Conservation (phyloP, 345 rosid genomes). For the Turnera subulata region DNA sequence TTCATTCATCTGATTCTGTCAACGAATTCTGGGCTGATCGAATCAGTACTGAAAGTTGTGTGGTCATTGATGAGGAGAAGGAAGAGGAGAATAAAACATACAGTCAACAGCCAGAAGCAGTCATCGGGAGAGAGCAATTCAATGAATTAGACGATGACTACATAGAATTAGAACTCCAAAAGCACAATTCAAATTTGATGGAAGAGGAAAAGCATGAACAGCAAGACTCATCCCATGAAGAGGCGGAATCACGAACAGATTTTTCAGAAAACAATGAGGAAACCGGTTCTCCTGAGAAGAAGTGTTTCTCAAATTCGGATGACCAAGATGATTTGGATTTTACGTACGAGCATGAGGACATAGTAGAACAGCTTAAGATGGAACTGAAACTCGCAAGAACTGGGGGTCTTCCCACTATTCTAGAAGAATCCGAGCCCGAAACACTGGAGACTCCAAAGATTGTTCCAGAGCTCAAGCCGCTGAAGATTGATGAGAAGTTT, state of each 20-base stretch:
- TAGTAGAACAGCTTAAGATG: conserved; percentile 57
- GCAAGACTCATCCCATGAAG: conserved; percentile 16
- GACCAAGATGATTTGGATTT: conserved; percentile 32
- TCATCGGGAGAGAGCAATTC: not conserved
- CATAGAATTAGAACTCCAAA: conserved; percentile 38
- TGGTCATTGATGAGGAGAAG: conserved; percentile 6
- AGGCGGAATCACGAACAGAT: conserved; percentile 6
- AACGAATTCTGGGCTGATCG: conserved; percentile 24
- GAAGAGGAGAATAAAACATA: conserved; percentile 14
- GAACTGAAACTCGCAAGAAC: conserved; percentile 58
- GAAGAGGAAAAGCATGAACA: conserved; percentile 6
- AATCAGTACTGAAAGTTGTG: conserved; percentile 10
- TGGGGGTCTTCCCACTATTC: conserved; percentile 76
- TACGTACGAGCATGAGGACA: conserved; percentile 46
- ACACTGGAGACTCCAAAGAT: conserved; percentile 22
- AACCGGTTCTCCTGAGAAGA: conserved; percentile 4
- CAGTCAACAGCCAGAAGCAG: too few relatives aligned
- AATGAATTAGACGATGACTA: conserved; percentile 42
- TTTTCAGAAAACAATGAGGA: conserved; percentile 19
- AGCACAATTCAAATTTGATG: conserved; percentile 20
- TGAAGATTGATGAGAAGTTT: conserved; percentile 44
- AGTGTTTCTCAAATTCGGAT: conserved; percentile 13
- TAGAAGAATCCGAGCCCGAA: conserved; percentile 59
- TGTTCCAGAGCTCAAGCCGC: conserved; percentile 45
- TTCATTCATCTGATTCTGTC: too few relatives aligned